phyloP scores from a whole-genome alignment of 495 filamentous ascomycete species.

The Tuber magnatum region DNA sequence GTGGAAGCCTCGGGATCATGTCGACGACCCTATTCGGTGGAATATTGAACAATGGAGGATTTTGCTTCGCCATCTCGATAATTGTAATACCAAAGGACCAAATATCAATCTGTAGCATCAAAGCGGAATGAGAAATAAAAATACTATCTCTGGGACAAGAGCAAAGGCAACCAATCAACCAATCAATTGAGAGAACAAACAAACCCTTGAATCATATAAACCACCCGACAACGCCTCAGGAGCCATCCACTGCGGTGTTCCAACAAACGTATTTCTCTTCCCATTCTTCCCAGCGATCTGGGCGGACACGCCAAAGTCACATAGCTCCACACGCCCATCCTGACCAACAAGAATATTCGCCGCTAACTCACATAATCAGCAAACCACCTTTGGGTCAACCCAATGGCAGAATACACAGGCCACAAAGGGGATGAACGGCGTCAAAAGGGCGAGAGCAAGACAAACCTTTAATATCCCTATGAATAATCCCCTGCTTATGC shows the following conservation, averaged over 20 bases:
- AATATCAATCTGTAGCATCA: slow-evolving; percentile 62
- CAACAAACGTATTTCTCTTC: slow-evolving; percentile 87
- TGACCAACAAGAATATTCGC: slow-evolving; percentile 89
- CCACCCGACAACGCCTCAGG: slow-evolving; percentile 66
- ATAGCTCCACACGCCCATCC: slow-evolving; percentile 77
- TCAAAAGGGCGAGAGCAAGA: background rate
- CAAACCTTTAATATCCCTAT: slow-evolving; percentile 88
- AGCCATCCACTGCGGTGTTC: slow-evolving; percentile 95
- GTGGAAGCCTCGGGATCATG: slow-evolving; percentile 43
- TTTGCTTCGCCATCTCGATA: slow-evolving; percentile 84
- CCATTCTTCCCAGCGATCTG: slow-evolving; percentile 73
- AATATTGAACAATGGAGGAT: slow-evolving; percentile 59
- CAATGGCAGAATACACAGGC: background rate
- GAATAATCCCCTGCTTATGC: slow-evolving; percentile 86
- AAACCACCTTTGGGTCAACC: background rate
- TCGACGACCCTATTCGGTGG: slow-evolving; percentile 50
- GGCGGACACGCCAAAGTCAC: slow-evolving; percentile 92
- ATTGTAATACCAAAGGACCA: slow-evolving; percentile 93
- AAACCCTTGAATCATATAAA: slow-evolving; percentile 51
- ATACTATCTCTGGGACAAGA: background rate
- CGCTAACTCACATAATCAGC: slow-evolving; percentile 44
- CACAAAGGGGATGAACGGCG: background rate
- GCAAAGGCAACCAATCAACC: background rate
- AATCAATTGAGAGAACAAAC: background rate
- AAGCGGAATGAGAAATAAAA: background rate